These are phyloP conservation scores for Geranium incanum DNA, from an alignment of 441 rosid species.

Conservation along the genomic window DNA sequence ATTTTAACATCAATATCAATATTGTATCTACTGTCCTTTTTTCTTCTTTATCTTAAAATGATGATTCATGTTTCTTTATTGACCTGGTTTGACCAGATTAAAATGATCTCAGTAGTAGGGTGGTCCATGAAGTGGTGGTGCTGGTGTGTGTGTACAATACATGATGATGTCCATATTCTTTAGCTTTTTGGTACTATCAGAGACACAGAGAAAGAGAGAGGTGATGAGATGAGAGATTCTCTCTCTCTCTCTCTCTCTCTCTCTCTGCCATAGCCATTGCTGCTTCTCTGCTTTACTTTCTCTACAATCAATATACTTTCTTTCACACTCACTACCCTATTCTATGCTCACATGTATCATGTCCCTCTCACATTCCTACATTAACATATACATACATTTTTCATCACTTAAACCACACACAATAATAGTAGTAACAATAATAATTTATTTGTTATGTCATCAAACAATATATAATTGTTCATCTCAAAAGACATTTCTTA, in stretches of 20 bases:
- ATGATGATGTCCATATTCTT: constrained; percentile 1
- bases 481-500: too few relatives aligned
- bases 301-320: background rate
- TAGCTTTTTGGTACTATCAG: background rate
- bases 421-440: too few relatives aligned
- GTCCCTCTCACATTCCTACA: background rate
- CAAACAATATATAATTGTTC: too few relatives aligned
- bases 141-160: background rate
- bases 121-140: background rate
- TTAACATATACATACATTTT: too few relatives aligned
- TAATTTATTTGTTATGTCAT: too few relatives aligned
- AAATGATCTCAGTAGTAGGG: background rate
- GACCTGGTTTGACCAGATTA: background rate
- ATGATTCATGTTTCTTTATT: background rate
- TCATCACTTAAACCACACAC: too few relatives aligned
- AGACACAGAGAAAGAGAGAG: background rate
- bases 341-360: background rate
- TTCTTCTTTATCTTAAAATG: too few relatives aligned
- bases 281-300: background rate
- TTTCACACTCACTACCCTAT: background rate
- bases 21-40: too few relatives aligned
- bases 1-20: too few relatives aligned
- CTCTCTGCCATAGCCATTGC: background rate
- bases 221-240: background rate
- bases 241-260: background rate